Percentiles rank a stretch among this genome's conserved stretches.
phyloP scores from a whole-genome alignment of 805 yeast genomes.

The Ogataea methylovora region DNA sequence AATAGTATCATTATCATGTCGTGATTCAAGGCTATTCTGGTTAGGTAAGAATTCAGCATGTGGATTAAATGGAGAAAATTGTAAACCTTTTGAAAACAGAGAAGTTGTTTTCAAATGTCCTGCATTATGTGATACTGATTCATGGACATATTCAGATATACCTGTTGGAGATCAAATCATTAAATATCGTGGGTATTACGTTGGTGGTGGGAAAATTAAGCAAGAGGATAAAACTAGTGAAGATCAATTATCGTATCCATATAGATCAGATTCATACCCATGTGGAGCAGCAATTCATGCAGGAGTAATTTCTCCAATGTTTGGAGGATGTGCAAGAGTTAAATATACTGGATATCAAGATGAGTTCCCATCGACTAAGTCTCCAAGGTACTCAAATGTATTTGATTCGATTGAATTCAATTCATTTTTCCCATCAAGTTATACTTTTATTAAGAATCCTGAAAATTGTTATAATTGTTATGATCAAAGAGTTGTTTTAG shows the following conservation, averaged over 20 bases:
- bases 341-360: conserved; percentile 47
- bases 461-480: conserved; percentile 57
- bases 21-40: conserved; percentile 49
- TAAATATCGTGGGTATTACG: conserved; percentile 62
- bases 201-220: conserved; percentile 62
- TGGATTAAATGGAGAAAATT: conserved; percentile 61
- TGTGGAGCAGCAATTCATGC: conserved; percentile 90
- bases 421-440: conserved; percentile 72
- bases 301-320: conserved; percentile 62
- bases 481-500: conserved; percentile 59
- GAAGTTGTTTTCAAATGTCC: conserved; percentile 70
- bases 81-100: conserved; percentile 38
- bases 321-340: conserved; percentile 74
- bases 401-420: conserved; percentile 51
- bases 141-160: conserved; percentile 66
- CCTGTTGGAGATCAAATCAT: conserved; percentile 65
- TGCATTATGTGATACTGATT: conserved; percentile 74
- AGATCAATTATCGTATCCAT: conserved; percentile 44
- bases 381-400: conserved; percentile 38
- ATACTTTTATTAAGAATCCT: conserved; percentile 40
- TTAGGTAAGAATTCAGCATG: conserved; percentile 67
- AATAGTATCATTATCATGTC: conserved; percentile 42
- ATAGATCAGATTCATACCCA: conserved; percentile 82
- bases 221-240: conserved; percentile 2
- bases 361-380: conserved; percentile 39